These are phyloP conservation scores for Alternaria sp. DNA, from an alignment of 2,329 filamentous ascomycete genomes.

Conservation along the genomic window DNA sequence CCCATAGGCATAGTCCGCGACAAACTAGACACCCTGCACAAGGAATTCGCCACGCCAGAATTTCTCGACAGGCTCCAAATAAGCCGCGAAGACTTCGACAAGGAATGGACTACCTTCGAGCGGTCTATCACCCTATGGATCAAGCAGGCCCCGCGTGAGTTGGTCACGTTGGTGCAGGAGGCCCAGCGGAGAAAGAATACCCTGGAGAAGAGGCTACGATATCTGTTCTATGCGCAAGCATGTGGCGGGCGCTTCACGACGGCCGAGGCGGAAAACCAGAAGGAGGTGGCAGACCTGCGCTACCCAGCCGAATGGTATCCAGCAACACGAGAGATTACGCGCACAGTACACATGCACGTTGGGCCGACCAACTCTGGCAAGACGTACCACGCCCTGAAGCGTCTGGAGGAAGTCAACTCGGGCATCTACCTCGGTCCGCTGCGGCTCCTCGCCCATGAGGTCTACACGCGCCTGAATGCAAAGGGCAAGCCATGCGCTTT, in stretches of 20 bases:
- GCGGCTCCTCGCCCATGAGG: slow-evolving; percentile 87
- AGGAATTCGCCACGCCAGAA: slow-evolving; percentile 21
- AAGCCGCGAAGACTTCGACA: slow-evolving; percentile 27
- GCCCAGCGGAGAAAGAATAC: slow-evolving; percentile 17
- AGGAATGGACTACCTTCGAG: slow-evolving; percentile 36
- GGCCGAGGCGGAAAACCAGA: slow-evolving; percentile 47
- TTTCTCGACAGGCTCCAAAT: slow-evolving; percentile 38
- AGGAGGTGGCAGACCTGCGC: slow-evolving; percentile 75
- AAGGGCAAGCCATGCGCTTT: slow-evolving; percentile 79
- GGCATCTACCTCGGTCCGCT: slow-evolving; percentile 93
- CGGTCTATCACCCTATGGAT: slow-evolving; percentile 27
- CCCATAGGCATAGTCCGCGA: slow-evolving; percentile 10
- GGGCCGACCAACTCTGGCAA: slow-evolving; percentile 98
- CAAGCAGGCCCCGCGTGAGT: slow-evolving; percentile 25
- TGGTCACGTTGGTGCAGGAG: slow-evolving; percentile 17
- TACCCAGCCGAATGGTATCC: slow-evolving; percentile 94
- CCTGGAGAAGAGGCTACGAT: slow-evolving; percentile 65
- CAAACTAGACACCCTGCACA: slow-evolving; percentile 19
- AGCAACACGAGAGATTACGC: slow-evolving; percentile 76
- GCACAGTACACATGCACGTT: slow-evolving; percentile 89
- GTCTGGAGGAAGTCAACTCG: slow-evolving; percentile 74
- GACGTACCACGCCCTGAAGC: slow-evolving; percentile 90
- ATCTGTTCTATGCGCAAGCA: slow-evolving; percentile 65
- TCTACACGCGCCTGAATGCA: slow-evolving; percentile 84
- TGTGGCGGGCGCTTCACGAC: slow-evolving; percentile 42